Evolutionary conservation across 768 basidiomycete species (phyloP).

Genomic region (Harrya chromipes): DNA sequence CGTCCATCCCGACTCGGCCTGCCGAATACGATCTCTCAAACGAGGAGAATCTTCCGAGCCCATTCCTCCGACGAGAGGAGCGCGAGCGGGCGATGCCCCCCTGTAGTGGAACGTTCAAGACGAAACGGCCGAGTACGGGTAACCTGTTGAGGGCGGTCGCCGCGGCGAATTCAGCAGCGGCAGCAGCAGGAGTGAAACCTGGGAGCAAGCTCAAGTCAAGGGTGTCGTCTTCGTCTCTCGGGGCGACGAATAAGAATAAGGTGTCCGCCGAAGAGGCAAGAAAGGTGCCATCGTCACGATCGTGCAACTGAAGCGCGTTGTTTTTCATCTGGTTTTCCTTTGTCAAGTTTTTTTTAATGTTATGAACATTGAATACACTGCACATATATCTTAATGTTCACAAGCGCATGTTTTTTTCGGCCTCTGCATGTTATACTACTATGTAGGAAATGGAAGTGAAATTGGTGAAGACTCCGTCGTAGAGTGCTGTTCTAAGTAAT

Average conservation of each 20-base stretch:
- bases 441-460: neutral
- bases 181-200: slow-evolving; percentile 18
- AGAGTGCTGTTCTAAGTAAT: no score
- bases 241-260: slow-evolving; percentile 42
- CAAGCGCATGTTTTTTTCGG: slow-evolving; percentile 1
- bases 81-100: slow-evolving; percentile 27
- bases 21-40: slow-evolving; percentile 67
- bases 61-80: slow-evolving; percentile 65
- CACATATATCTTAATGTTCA: slow-evolving; percentile 7
- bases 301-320: slow-evolving; percentile 1
- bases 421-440: slow-evolving; percentile 1
- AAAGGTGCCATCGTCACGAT: slow-evolving; percentile 8
- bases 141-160: slow-evolving; percentile 59
- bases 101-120: slow-evolving; percentile 11
- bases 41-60: slow-evolving; percentile 84
- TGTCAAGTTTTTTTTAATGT: neutral
- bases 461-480: no score
- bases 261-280: slow-evolving; percentile 47
- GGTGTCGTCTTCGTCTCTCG: slow-evolving; percentile 11
- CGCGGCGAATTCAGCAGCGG: slow-evolving; percentile 45
- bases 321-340: neutral
- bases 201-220: slow-evolving; percentile 12
- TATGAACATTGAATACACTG: slow-evolving; percentile 1
- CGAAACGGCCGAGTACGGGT: slow-evolving; percentile 49
- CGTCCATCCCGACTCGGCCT: slow-evolving; percentile 20